Evolutionary conservation across 1,284 basidiomycete genomes (phyloP).

Genomic region (Pyrrhoderma lamaoense): DNA sequence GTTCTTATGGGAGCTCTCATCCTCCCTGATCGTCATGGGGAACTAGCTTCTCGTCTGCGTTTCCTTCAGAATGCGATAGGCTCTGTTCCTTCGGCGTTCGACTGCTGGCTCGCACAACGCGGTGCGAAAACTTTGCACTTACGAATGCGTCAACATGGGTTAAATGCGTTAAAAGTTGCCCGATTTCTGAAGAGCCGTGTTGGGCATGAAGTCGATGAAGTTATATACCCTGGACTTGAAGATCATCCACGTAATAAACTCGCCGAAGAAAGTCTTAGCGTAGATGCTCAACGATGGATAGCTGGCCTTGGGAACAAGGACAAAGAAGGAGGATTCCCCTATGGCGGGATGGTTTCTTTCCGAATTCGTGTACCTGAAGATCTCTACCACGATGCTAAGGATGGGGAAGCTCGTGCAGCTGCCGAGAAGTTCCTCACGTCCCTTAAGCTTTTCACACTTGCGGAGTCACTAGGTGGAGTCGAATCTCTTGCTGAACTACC

Average conservation of each 20-base stretch:
- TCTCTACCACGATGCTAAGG: background rate
- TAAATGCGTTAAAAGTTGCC: constrained; percentile 77
- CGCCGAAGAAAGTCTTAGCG: constrained; percentile 58
- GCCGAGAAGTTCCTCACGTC: constrained; percentile 68
- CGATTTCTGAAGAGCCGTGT: constrained; percentile 50
- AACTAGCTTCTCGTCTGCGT: constrained; percentile 49
- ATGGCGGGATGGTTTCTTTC: constrained; percentile 81
- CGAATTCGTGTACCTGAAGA: constrained; percentile 41
- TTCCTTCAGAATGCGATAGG: constrained; percentile 94
- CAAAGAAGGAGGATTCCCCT: constrained; percentile 57
- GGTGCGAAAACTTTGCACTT: constrained; percentile 88
- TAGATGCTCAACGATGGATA: constrained; percentile 66
- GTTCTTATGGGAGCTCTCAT: constrained; percentile 83
- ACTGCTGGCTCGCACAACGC: constrained; percentile 87
- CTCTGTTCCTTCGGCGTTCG: constrained; percentile 82
- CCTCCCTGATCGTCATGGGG: constrained; percentile 50
- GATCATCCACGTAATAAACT: constrained; percentile 52
- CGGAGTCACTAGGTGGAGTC: constrained; percentile 88
- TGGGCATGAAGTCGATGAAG: constrained; percentile 51
- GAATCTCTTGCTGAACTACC: constrained; percentile 87
- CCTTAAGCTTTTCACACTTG: constrained; percentile 73
- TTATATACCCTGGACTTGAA: constrained; percentile 82
- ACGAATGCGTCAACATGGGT: constrained; percentile 82
- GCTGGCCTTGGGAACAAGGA: constrained; percentile 32
- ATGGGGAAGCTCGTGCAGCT: constrained; percentile 24